Conservation (phyloP, 1,284 basidiomycete genomes). For the Trametes pubescens region DNA sequence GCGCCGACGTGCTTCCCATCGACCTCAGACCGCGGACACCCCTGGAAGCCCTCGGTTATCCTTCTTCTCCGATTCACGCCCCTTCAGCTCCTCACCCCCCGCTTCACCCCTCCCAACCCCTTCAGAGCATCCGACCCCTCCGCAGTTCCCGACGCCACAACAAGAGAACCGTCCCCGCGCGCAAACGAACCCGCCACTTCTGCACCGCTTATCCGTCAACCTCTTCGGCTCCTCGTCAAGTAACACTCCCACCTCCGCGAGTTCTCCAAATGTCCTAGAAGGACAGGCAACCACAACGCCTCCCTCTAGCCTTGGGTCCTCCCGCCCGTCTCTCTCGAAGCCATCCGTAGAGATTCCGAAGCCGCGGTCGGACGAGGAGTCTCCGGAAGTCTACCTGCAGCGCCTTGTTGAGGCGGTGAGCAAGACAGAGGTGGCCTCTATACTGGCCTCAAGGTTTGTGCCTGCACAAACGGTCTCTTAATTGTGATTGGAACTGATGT, state of each 20-base stretch:
- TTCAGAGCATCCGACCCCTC: slow-evolving; percentile 28
- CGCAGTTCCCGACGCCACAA: slow-evolving; percentile 31
- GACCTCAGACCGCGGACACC: slow-evolving; percentile 43
- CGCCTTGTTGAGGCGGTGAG: slow-evolving; percentile 70
- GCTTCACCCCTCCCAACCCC: slow-evolving; percentile 29
- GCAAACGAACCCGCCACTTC: slow-evolving; percentile 73
- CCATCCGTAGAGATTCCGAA: slow-evolving; percentile 56
- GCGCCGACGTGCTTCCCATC: slow-evolving; percentile 34
- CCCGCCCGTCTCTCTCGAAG: slow-evolving; percentile 56
- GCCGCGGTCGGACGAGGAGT: slow-evolving; percentile 66
- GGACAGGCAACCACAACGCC: slow-evolving; percentile 41
- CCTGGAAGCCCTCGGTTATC: slow-evolving; percentile 30
- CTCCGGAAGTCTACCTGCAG: slow-evolving; percentile 72
- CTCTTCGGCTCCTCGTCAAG: slow-evolving; percentile 61
- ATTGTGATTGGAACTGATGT: slow-evolving; percentile 23
- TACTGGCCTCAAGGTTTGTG: slow-evolving; percentile 82
- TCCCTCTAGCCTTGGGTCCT: slow-evolving; percentile 50
- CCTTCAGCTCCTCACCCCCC: slow-evolving; percentile 25
- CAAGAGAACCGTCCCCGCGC: slow-evolving; percentile 57
- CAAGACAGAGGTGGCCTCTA: slow-evolving; percentile 79
- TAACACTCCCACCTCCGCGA: slow-evolving; percentile 39
- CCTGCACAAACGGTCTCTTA: slow-evolving; percentile 5
- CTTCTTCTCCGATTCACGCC: slow-evolving; percentile 29
- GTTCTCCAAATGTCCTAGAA: slow-evolving; percentile 39
- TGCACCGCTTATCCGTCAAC: slow-evolving; percentile 76